Evolutionary conservation across 2,329 filamentous ascomycete genomes (phyloP).

Genomic region (Aspergillus sp.): DNA sequence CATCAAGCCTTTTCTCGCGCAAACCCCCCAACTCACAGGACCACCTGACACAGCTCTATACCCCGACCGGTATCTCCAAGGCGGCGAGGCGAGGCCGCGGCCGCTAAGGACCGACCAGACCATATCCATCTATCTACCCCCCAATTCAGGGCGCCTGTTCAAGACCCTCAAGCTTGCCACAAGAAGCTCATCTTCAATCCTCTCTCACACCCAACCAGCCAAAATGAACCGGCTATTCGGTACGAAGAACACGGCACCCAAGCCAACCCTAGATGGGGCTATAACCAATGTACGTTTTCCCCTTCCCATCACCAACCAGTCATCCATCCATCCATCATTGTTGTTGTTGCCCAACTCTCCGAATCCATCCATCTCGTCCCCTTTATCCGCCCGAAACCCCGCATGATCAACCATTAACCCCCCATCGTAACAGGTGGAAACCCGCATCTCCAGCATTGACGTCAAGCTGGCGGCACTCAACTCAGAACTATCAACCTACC

Average conservation of each 20-base stretch:
- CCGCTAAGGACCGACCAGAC: not conserved
- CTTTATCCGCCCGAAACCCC: constrained; percentile 1
- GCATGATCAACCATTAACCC: not conserved
- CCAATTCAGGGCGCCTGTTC: not conserved
- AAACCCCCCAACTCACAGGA: not conserved
- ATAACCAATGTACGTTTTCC: constrained; percentile 68
- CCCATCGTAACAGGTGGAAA: constrained; percentile 62
- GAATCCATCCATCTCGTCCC: not conserved
- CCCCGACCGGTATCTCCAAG: not conserved
- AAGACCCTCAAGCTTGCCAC: not conserved
- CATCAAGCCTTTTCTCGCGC: not conserved
- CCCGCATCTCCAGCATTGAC: constrained; percentile 81
- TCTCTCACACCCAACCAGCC: constrained; percentile 17
- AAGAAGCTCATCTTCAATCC: constrained; percentile 2
- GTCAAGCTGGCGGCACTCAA: constrained; percentile 93
- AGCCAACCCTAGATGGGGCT: constrained; percentile 81
- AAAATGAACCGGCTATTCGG: constrained; percentile 96
- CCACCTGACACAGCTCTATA: not conserved
- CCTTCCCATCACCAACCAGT: constrained; percentile 12
- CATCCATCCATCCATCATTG: constrained; percentile 1
- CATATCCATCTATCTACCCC: not conserved
- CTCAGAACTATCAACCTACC: constrained; percentile 84
- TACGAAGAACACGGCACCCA: constrained; percentile 79
- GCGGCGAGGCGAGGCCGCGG: constrained; percentile 2
- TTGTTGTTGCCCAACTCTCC: constrained; percentile 18